Evolutionary conservation across 441 rosid species (phyloP).

Genomic region (Macaranga tanarius): DNA sequence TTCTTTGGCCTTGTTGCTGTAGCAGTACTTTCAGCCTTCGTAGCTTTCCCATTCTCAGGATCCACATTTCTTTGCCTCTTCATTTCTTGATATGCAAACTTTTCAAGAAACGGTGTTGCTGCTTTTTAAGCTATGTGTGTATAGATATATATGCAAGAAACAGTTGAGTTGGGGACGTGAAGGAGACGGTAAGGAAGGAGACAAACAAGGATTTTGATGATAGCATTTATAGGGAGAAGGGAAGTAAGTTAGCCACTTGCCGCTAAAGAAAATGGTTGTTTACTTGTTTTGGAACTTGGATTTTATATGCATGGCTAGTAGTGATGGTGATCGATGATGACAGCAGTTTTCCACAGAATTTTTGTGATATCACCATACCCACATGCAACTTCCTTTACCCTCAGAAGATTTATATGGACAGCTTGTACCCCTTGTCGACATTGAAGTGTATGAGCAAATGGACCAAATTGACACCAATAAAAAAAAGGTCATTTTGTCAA

Average conservation of each 20-base stretch:
- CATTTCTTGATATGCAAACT: slow-evolving; percentile 25
- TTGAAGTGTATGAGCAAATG: too few relatives aligned
- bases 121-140: background rate
- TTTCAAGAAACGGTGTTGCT: background rate
- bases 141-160: background rate
- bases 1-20: background rate
- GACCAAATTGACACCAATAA: too few relatives aligned
- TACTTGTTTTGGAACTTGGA: slow-evolving; percentile 9
- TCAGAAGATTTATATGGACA: background rate
- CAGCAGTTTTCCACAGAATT: background rate
- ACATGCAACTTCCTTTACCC: slow-evolving; percentile 5
- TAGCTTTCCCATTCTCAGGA: background rate
- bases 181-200: background rate
- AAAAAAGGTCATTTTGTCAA: background rate
- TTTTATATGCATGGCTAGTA: background rate
- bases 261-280: background rate
- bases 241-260: background rate
- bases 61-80: slow-evolving; percentile 40
- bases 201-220: background rate
- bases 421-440: background rate
- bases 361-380: slow-evolving; percentile 19
- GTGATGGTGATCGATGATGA: background rate
- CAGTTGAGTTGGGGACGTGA: background rate
- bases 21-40: background rate
- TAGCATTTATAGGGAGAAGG: background rate